Evolutionary conservation across 2,329 filamentous ascomycete species (phyloP), one percentile per base, ranked within the genome.

Genomic region (Xylaria sp.): DNA sequence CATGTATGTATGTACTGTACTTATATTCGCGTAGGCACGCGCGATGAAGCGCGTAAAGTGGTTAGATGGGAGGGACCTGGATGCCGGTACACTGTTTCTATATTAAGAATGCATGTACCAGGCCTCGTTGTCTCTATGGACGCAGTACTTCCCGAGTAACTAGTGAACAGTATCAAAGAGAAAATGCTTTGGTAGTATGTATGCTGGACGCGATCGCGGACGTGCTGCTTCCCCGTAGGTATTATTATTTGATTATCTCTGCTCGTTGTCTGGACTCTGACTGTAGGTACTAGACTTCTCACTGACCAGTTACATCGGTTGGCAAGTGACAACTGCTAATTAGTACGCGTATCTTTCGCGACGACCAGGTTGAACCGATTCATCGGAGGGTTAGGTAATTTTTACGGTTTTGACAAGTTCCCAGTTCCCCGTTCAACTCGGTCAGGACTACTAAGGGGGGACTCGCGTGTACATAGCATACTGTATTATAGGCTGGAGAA

Each of bases 21-120:
- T 46, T 51, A 54, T 58, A 57, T 52, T 42, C 52, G 59, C 49
- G 56, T 58, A 48, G 39, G 59, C 47, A 55, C 37, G 37, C 37
- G 37, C 37, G 2, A 42, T 1, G 37, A 42, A 42, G 37, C 37
- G 37, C 37, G 37, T 42, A 42, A 10, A 42, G 23, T 13, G 37
- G 11, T 9, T 42, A 42, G 37, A 13, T 42, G 11, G 37, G 8
- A 42, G 37, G 23, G 23, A 30, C 23, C 23, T 30, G 23, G 23
- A 30, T 30, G 23, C 23, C 23, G 23, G 23, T 30, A 30, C 23
- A 30, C 23, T 30, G 23, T 30, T 30, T 30, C 23, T 30, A 30
- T 30, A 30, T 30, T 30, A 30, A 30, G 23, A 30, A 30, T 30
- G 23, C 23, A 30, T 5, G 23, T 30, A 30, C 23, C 23, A 30